These are phyloP conservation scores for Rhizopogon sp. DNA, from an alignment of 768 basidiomycete genomes.

Conservation along the genomic window DNA sequence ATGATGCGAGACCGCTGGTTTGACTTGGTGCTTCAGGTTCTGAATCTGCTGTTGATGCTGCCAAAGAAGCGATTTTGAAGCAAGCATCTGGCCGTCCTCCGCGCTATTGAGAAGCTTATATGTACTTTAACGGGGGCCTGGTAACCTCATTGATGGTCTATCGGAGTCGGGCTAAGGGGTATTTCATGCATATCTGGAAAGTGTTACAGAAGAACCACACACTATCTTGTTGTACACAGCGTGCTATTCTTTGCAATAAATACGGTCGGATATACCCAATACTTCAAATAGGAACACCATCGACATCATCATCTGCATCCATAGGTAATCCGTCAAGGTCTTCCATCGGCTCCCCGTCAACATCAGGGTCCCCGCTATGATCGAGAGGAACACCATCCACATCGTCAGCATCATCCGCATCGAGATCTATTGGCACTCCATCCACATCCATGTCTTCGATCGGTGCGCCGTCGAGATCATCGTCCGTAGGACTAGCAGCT, in stretches of 20 bases:
- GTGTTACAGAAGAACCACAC: not conserved
- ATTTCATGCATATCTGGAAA: not conserved
- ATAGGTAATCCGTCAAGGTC: constrained; percentile 38
- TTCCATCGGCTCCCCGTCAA: constrained; percentile 22
- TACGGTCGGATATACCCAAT: not conserved
- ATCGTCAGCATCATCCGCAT: constrained; percentile 31
- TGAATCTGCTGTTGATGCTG: constrained; percentile 60
- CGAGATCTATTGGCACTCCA: constrained; percentile 34
- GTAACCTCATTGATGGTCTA: not conserved
- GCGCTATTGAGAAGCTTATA: not conserved
- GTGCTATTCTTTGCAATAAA: not conserved
- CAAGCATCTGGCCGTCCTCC: constrained; percentile 29
- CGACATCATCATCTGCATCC: constrained; percentile 14
- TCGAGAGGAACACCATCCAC: constrained; percentile 36
- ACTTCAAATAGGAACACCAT: constrained; percentile 6
- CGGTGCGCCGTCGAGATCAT: constrained; percentile 50
- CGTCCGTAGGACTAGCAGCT: constrained; percentile 28
- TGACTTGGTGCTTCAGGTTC: constrained; percentile 43
- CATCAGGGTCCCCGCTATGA: constrained; percentile 8
- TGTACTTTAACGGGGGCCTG: no score
- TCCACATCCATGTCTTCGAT: constrained; percentile 48
- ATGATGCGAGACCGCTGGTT: constrained; percentile 1
- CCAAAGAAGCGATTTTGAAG: constrained; percentile 72
- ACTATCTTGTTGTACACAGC: not conserved
- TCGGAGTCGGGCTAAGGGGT: not conserved